Evolutionary conservation across 768 basidiomycete species (phyloP).

Genomic region (Basidioascus undulatus): DNA sequence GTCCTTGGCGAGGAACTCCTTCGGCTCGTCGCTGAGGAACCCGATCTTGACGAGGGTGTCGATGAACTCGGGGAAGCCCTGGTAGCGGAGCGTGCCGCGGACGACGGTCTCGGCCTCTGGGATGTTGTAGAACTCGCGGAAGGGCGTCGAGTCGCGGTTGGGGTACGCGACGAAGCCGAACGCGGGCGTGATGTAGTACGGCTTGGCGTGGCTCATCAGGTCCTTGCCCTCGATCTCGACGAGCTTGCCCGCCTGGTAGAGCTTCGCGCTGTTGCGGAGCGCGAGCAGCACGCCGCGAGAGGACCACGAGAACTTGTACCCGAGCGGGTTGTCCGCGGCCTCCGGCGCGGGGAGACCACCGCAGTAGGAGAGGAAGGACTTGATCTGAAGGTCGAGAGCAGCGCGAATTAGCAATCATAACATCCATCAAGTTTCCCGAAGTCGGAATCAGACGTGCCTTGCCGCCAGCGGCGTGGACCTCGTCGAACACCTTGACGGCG

Average conservation of each 20-base stretch:
- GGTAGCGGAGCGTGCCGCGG: slow-evolving; percentile 79
- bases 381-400: slow-evolving; percentile 29
- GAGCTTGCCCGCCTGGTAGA: slow-evolving; percentile 38
- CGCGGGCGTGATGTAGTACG: slow-evolving; percentile 85
- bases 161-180: slow-evolving; percentile 94
- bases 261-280: slow-evolving; percentile 69
- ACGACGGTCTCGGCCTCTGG: slow-evolving; percentile 81
- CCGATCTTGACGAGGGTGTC: slow-evolving; percentile 63
- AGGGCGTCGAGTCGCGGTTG: slow-evolving; percentile 78
- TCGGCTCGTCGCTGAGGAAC: slow-evolving; percentile 49
- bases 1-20: slow-evolving; percentile 40
- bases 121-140: slow-evolving; percentile 75
- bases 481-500: slow-evolving; percentile 77
- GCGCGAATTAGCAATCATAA: too few relatives aligned
- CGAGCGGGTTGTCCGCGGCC: slow-evolving; percentile 77
- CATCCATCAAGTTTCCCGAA: not conserved
- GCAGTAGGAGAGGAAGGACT: slow-evolving; percentile 80
- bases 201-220: slow-evolving; percentile 71
- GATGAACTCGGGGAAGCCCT: slow-evolving; percentile 92
- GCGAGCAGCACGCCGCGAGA: slow-evolving; percentile 88
- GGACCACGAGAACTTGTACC: slow-evolving; percentile 99
- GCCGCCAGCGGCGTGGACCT: slow-evolving; percentile 82
- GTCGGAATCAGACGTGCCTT: slow-evolving; percentile 37
- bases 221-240: slow-evolving; percentile 48
- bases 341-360: slow-evolving; percentile 86